Evolutionary conservation across 768 basidiomycete species (phyloP).

Genomic region (Lenzites betulinus): DNA sequence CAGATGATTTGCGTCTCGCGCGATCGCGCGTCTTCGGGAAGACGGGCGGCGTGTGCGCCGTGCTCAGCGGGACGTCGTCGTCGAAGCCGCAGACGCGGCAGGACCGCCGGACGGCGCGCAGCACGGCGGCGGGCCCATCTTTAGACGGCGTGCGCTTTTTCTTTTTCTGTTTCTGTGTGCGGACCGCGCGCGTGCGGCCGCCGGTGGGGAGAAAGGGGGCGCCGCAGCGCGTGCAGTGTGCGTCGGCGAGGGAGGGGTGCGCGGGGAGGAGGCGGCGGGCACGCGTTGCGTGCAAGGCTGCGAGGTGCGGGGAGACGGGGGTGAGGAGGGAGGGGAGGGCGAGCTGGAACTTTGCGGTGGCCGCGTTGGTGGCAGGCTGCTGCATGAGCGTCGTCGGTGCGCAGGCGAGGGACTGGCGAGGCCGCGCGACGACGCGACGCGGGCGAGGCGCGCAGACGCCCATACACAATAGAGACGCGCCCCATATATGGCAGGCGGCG

Average conservation of each 20-base stretch:
- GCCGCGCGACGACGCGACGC: too few species aligned
- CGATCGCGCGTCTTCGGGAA: conserved; percentile 26
- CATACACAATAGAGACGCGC: conserved; percentile 8
- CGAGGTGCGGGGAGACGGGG: conserved; percentile 54
- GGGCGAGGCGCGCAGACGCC: background rate
- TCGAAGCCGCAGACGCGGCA: conserved; percentile 33
- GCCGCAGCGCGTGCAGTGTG: conserved; percentile 58
- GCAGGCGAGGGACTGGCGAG: too few species aligned
- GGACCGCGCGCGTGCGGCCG: conserved; percentile 38
- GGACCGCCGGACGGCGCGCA: conserved; percentile 24
- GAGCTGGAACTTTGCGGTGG: conserved; percentile 35
- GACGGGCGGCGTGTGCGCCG: conserved; percentile 17
- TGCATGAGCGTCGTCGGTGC: too few species aligned
- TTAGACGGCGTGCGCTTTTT: conserved; percentile 25
- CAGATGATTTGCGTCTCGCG: conserved; percentile 8
- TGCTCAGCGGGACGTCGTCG: conserved; percentile 29
- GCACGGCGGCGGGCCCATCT: background rate
- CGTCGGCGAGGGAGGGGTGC: conserved; percentile 23
- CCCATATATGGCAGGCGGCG: background rate
- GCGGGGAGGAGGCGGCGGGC: conserved; percentile 32
- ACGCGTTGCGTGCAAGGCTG: conserved; percentile 61
- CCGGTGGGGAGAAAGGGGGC: conserved; percentile 45
- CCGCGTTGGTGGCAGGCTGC: conserved; percentile 11
- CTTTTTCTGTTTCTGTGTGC: too few species aligned
- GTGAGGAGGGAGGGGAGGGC: conserved; percentile 52